Base-by-base conservation (phyloP, 164 flowering plant genomes). In the Berberis thunbergii region DNA sequence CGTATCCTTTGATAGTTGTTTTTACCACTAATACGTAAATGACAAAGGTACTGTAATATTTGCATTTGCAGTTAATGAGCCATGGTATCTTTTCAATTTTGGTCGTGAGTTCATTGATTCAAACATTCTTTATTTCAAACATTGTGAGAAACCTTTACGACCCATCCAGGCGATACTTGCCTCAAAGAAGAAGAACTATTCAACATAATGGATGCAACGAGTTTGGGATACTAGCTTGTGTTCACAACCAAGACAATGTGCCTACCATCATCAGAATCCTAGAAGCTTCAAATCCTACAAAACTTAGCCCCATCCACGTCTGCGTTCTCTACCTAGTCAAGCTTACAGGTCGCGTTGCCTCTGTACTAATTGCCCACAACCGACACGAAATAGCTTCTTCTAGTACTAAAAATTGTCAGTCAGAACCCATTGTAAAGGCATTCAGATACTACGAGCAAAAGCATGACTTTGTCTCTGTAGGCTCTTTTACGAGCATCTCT, bases 401-500 rank as follows among this genome's bases (percentile, higher is more conserved):
- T 8, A 64, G 39, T 6, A 39, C 45, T 2, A 48, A 60, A 4
- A 26, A 26, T 26, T 26, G 26, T 26, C 64, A n/a, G 3, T 65
- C 74, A 0, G 54, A 52, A 63, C 75, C 64, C 7, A 75, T 79
- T 12, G 9, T 73, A 61, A 74, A 76, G 2, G 83, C 85, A n/a
- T 70, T 86, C 49, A 48, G 58, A 1, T 67, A 71, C 40, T 80
- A 73, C 39, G 81, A 78, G 63, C 4, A 54, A 0, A 63, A 56
- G n/a, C 41, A 62, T n/a, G 26, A 26, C 26, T n/a, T 50, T 2
- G 73, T 76, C 41, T 62, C 57, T 0, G 64, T 83, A 5, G 67
- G 75, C 2, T 10, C 73, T 2, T 83, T 74, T 77, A 75, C 80
- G 7, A 62, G 77, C 56, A 64, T 84, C 45, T 69, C 85, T 0